phyloP scores from a whole-genome alignment of 169 alveolate species.

The Blepharisma undulans region DNA sequence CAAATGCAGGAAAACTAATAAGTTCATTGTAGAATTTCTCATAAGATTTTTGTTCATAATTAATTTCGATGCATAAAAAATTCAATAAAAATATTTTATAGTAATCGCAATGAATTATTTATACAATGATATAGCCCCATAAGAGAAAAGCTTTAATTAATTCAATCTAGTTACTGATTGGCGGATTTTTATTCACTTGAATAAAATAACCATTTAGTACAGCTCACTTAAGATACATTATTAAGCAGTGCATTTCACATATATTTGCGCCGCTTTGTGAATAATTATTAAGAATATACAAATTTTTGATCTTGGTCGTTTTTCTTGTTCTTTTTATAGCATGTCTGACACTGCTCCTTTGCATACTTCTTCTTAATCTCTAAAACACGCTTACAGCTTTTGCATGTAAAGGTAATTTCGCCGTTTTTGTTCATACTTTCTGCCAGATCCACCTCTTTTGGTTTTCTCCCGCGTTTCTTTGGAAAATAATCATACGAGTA shows the following conservation, averaged over 20 bases:
- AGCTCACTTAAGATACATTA: too few relatives aligned
- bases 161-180: neutral
- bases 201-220: neutral
- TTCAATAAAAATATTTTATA: too few relatives aligned
- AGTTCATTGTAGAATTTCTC: neutral
- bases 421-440: neutral
- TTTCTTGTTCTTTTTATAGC: slow-evolving; percentile 48
- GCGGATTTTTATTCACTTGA: neutral
- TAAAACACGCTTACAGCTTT: slow-evolving; percentile 37
- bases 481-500: neutral
- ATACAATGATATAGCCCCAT: neutral
- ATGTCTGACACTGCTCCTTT: slow-evolving; percentile 40
- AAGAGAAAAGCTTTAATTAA: neutral
- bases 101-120: too few relatives aligned
- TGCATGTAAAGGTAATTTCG: slow-evolving; percentile 5
- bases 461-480: neutral
- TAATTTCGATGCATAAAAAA: too few relatives aligned
- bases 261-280: slow-evolving; percentile 1
- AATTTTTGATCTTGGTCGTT: neutral
- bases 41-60: neutral
- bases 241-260: too few relatives aligned
- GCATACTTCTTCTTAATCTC: slow-evolving; percentile 46
- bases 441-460: neutral
- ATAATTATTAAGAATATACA: slow-evolving; percentile 31
- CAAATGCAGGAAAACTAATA: neutral